A percentile compares a stretch with the other conserved stretches of the same genome.
phyloP scores from a whole-genome alignment of 2,329 filamentous ascomycete genomes.

The Colletotrichum viniferum region DNA sequence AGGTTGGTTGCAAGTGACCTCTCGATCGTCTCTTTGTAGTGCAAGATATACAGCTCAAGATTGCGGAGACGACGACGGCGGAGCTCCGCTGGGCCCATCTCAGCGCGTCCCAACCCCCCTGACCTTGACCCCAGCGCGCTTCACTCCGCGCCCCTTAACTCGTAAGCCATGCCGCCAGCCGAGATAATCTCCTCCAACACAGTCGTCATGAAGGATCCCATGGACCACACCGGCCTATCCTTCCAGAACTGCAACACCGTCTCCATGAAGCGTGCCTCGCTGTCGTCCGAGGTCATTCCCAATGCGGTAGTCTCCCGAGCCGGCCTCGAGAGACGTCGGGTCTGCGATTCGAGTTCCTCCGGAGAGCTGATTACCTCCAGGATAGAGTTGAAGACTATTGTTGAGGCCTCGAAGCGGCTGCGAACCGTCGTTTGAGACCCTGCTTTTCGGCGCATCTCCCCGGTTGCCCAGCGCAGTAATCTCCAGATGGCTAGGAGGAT shows the following conservation, averaged over 20 bases:
- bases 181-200: conserved; percentile 21
- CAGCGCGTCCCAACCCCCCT: background rate
- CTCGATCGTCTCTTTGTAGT: background rate
- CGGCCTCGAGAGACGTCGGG: background rate
- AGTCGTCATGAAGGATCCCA: conserved; percentile 22
- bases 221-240: conserved; percentile 19
- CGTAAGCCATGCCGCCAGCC: conserved; percentile 1
- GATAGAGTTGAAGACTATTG: conserved; percentile 29
- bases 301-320: conserved; percentile 1
- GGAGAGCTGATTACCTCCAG: conserved; percentile 22
- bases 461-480: conserved; percentile 29
- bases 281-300: conserved; percentile 7
- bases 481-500: conserved; percentile 34
- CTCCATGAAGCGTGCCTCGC: conserved; percentile 21
- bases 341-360: background rate
- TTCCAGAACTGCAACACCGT: conserved; percentile 22
- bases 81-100: conserved; percentile 1
- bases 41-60: background rate
- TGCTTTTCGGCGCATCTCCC: conserved; percentile 27
- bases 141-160: background rate
- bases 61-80: background rate
- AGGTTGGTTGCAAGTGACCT: background rate
- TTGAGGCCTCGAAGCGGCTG: conserved; percentile 26
- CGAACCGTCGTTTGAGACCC: conserved; percentile 19
- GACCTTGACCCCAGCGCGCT: background rate